phyloP scores from a whole-genome alignment of 768 basidiomycete genomes.

The Daedalea quercina region DNA sequence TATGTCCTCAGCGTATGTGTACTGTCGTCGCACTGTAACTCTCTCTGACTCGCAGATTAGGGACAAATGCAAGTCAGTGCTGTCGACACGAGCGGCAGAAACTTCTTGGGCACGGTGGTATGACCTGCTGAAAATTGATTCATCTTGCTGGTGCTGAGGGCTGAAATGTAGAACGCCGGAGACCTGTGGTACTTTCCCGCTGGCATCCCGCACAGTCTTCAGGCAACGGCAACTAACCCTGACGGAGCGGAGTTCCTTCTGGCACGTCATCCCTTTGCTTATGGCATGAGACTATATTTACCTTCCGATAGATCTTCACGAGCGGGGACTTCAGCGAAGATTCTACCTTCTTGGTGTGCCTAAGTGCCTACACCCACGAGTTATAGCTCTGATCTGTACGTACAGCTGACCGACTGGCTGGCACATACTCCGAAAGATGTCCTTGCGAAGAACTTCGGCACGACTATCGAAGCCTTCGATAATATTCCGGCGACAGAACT shows the following conservation, averaged over 20 bases:
- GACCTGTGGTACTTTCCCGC: slow-evolving; percentile 55
- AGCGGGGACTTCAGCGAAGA: slow-evolving; percentile 49
- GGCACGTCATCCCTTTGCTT: slow-evolving; percentile 21
- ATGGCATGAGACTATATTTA: not conserved
- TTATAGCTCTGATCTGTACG: not conserved
- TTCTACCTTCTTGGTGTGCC: slow-evolving; percentile 34
- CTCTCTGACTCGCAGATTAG: slow-evolving; percentile 2
- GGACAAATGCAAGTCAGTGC: slow-evolving; percentile 34
- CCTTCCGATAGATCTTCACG: slow-evolving; percentile 29
- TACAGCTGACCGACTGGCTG: slow-evolving; percentile 54
- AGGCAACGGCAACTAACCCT: slow-evolving; percentile 34
- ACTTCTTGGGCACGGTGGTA: slow-evolving; percentile 41
- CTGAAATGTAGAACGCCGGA: slow-evolving; percentile 25
- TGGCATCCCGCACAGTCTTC: slow-evolving; percentile 49
- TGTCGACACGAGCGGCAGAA: slow-evolving; percentile 41
- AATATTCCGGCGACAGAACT: slow-evolving; percentile 46
- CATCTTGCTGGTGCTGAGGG: not conserved
- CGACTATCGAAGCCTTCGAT: slow-evolving; percentile 40
- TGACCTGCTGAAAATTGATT: not conserved
- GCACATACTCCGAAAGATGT: slow-evolving; percentile 54
- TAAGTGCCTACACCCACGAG: not conserved
- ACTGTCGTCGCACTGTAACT: not conserved
- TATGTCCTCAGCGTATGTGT: slow-evolving; percentile 24
- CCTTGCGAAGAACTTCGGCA: slow-evolving; percentile 59
- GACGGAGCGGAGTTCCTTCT: slow-evolving; percentile 49